Evolutionary conservation across 1,139 yeast species (phyloP).

Genomic region (Pichia sp.): DNA sequence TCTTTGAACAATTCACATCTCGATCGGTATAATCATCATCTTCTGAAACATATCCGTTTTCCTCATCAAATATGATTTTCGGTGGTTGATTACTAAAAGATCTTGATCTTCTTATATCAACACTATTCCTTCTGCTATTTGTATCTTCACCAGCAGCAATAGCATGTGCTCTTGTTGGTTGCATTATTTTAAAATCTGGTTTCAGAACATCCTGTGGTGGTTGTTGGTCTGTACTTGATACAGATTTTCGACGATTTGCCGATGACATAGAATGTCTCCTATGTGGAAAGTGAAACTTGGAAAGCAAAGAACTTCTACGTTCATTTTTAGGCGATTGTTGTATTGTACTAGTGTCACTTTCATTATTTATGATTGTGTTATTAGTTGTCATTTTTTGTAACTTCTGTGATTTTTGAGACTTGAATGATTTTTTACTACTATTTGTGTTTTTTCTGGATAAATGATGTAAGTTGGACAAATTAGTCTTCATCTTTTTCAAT

Average conservation of each 20-base stretch:
- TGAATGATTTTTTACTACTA: neutral
- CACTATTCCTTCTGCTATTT: neutral
- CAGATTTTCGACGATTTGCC: neutral
- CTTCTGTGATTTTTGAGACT: neutral
- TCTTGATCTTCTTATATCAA: neutral
- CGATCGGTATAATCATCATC: neutral
- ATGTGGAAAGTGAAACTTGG: neutral
- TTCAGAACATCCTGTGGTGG: neutral
- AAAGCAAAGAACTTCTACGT: neutral
- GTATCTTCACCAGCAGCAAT: slow-evolving; percentile 10
- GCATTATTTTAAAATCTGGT: neutral
- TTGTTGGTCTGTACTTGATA: neutral
- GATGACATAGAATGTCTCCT: neutral
- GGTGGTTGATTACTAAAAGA: slow-evolving; percentile 4
- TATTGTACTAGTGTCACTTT: neutral
- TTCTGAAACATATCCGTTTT: neutral
- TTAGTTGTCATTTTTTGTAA: neutral
- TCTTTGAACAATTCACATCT: neutral
- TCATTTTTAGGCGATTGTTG: neutral
- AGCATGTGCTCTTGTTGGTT: slow-evolving; percentile 8
- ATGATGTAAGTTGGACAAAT: neutral
- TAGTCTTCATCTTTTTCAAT: neutral
- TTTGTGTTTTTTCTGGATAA: neutral
- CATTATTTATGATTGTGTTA: neutral
- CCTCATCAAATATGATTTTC: slow-evolving; percentile 2